These are phyloP conservation scores for Globisporangium mamillatum DNA, from an alignment of 352 stramenopile genomes.

Conservation along the genomic window DNA sequence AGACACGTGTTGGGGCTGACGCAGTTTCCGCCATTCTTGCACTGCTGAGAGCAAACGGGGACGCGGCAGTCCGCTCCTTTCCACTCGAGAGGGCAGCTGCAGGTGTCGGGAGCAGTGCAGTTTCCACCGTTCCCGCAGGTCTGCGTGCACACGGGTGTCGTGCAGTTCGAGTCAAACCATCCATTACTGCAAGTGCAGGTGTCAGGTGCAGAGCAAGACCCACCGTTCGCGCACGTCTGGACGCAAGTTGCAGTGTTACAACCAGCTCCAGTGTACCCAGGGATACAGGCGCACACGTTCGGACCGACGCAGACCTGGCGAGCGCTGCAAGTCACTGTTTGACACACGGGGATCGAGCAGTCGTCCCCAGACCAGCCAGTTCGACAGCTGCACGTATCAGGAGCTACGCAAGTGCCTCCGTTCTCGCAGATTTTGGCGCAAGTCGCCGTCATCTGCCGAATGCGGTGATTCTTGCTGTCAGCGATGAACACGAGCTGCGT, in stretches of 20 bases:
- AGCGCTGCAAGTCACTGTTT: slow-evolving; percentile 30
- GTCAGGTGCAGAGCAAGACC: slow-evolving; percentile 89
- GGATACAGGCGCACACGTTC: slow-evolving; percentile 90
- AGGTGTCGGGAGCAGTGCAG: slow-evolving; percentile 91
- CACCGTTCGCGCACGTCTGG: slow-evolving; percentile 89
- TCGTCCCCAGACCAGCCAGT: slow-evolving; percentile 90
- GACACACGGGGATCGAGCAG: slow-evolving; percentile 81
- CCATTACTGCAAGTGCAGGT: slow-evolving; percentile 89
- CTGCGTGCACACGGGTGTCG: slow-evolving; percentile 93
- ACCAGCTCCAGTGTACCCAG: slow-evolving; percentile 79
- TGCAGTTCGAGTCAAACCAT: slow-evolving; percentile 97
- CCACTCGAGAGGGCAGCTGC: slow-evolving; percentile 89
- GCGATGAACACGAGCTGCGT: slow-evolving; percentile 83
- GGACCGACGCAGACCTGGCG: slow-evolving; percentile 91
- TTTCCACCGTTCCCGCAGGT: slow-evolving; percentile 97
- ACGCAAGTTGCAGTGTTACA: slow-evolving; percentile 87
- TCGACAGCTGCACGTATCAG: slow-evolving; percentile 86
- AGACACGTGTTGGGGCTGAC: slow-evolving; percentile 93
- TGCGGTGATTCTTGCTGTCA: slow-evolving; percentile 92
- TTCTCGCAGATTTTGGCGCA: slow-evolving; percentile 96
- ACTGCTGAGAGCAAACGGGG: slow-evolving; percentile 88
- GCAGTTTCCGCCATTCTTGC: slow-evolving; percentile 89
- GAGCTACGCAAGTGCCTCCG: slow-evolving; percentile 79
- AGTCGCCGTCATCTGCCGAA: slow-evolving; percentile 87
- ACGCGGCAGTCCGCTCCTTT: slow-evolving; percentile 89